Evolutionary conservation across 1,139 yeast genomes (phyloP).

Genomic region (Geotrichum histeridarum): DNA sequence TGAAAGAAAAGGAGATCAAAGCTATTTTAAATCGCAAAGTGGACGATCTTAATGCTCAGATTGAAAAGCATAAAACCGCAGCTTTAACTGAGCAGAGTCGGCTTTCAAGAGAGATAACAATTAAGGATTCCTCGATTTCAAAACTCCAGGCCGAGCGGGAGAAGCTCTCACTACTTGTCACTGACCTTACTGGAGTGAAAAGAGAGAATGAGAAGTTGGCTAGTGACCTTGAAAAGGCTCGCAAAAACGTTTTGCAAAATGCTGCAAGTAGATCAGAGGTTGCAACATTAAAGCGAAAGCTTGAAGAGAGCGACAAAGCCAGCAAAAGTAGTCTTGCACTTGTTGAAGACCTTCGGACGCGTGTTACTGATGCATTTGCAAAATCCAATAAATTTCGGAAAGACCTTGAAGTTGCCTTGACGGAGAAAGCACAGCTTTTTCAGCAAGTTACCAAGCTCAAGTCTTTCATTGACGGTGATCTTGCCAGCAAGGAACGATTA

Average conservation of each 20-base stretch:
- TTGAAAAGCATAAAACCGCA: conserved; percentile 30
- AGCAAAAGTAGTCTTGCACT: conserved; percentile 3
- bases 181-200: conserved; percentile 20
- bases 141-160: conserved; percentile 26
- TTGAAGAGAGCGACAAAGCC: conserved; percentile 32
- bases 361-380: conserved; percentile 17
- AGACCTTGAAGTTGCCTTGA: conserved; percentile 14
- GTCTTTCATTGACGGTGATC: conserved; percentile 24
- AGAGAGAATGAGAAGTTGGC: conserved; percentile 24
- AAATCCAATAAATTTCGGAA: conserved; percentile 14
- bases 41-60: conserved; percentile 24
- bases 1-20: conserved; percentile 26
- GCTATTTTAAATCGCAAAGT: conserved; percentile 26
- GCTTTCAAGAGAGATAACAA: conserved; percentile 26
- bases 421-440: conserved; percentile 17
- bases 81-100: conserved; percentile 24
- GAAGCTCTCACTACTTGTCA: conserved; percentile 19
- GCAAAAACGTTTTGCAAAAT: conserved; percentile 23
- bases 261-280: conserved; percentile 27
- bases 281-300: conserved; percentile 41
- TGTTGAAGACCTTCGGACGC: conserved; percentile 17
- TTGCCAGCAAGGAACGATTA: conserved; percentile 24
- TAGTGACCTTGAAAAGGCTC: conserved; percentile 26
- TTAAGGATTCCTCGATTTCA: conserved; percentile 28
- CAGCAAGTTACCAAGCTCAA: conserved; percentile 25